These are phyloP conservation scores for Calonectria hawksworthii DNA, from an alignment of 2,329 filamentous ascomycete species.

Conservation along the genomic window DNA sequence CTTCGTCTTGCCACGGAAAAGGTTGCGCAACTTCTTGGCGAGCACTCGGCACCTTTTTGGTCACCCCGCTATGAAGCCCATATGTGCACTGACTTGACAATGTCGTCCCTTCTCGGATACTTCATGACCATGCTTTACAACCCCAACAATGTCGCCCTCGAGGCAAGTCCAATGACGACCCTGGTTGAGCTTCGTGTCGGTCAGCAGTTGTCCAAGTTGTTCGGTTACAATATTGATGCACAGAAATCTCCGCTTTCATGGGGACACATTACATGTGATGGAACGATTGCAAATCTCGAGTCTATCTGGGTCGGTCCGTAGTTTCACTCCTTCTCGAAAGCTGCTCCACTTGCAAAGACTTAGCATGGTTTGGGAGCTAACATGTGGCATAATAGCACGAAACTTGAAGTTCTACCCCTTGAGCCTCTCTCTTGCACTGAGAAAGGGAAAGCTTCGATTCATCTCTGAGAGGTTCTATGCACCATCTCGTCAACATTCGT, in stretches of 20 bases:
- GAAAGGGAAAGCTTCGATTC: slow-evolving; percentile 52
- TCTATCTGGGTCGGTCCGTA: slow-evolving; percentile 57
- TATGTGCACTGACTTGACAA: slow-evolving; percentile 60
- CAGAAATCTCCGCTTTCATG: slow-evolving; percentile 49
- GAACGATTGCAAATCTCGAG: slow-evolving; percentile 63
- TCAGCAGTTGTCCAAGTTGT: slow-evolving; percentile 59
- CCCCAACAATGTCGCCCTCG: slow-evolving; percentile 62
- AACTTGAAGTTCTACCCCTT: slow-evolving; percentile 64
- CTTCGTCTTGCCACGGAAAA: slow-evolving; percentile 52
- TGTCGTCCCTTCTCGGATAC: slow-evolving; percentile 60
- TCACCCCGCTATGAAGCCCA: slow-evolving; percentile 62
- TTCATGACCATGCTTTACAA: slow-evolving; percentile 66
- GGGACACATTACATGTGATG: slow-evolving; percentile 62
- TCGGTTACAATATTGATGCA: slow-evolving; percentile 58
- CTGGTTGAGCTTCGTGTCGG: slow-evolving; percentile 60
- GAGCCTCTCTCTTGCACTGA: slow-evolving; percentile 51
- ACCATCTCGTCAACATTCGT: slow-evolving; percentile 49
- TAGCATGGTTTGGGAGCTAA: slow-evolving; percentile 25
- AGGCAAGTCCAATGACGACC: slow-evolving; percentile 61
- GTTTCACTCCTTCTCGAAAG: not conserved
- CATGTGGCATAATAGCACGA: slow-evolving; percentile 48
- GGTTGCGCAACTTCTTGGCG: slow-evolving; percentile 55
- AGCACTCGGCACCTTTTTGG: slow-evolving; percentile 61
- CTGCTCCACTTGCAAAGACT: not conserved
- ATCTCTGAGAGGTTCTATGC: slow-evolving; percentile 56